These are phyloP conservation scores for Podila verticillata DNA, from an alignment of 192 early-diverging fungal species.

Conservation along the genomic window DNA sequence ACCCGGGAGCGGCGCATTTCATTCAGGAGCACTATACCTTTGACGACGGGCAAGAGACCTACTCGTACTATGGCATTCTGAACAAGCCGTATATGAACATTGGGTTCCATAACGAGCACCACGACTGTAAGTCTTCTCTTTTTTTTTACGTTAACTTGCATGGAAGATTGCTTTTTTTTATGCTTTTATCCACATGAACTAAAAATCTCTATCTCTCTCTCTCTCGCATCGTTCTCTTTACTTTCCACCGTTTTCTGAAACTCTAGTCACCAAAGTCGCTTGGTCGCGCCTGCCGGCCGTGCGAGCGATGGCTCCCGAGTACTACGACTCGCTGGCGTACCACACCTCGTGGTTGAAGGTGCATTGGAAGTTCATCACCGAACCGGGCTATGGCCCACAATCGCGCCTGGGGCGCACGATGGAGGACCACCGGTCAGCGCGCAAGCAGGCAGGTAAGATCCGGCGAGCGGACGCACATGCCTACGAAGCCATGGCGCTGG, in stretches of 20 bases:
- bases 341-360: constrained; percentile 90
- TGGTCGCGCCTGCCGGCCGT: constrained; percentile 88
- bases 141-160: too few species aligned
- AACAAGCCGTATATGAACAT: constrained; percentile 94
- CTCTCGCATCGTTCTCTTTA: neutral
- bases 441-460: constrained; percentile 66
- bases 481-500: constrained; percentile 46
- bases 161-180: constrained; percentile 22
- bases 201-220: neutral
- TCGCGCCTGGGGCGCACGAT: constrained; percentile 79
- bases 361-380: constrained; percentile 84
- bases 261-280: constrained; percentile 67
- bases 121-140: constrained; percentile 83
- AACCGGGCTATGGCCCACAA: constrained; percentile 81
- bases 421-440: constrained; percentile 77
- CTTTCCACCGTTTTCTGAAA: neutral
- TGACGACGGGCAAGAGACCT: constrained; percentile 93
- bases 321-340: constrained; percentile 86
- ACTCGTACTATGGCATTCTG: constrained; percentile 95
- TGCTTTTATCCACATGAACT: constrained; percentile 4
- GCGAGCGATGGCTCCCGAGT: constrained; percentile 84
- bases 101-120: constrained; percentile 98
- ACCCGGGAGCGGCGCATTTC: constrained; percentile 96
- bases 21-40: constrained; percentile 98
- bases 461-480: constrained; percentile 44